phyloP scores from a whole-genome alignment of 2,329 filamentous ascomycete species.

The Cordyceps fumosorosea region DNA sequence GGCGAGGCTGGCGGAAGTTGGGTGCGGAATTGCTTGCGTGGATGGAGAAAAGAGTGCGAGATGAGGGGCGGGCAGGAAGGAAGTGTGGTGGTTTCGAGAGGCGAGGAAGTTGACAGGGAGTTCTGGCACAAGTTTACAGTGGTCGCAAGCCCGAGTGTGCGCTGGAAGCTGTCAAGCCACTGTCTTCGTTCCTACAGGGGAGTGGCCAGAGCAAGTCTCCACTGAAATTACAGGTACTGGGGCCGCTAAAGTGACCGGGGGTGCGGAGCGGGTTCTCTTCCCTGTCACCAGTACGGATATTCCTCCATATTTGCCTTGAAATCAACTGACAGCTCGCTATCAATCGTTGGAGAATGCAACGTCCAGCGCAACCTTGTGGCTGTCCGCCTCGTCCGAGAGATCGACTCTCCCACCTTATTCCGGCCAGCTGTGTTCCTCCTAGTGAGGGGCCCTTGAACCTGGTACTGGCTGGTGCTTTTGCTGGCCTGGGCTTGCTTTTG shows the following conservation, averaged over 20 bases:
- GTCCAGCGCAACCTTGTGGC: conserved; percentile 1
- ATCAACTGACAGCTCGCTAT: not conserved
- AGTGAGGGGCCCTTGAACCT: not conserved
- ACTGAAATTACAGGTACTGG: not conserved
- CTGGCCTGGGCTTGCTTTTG: not conserved
- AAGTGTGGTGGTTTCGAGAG: not conserved
- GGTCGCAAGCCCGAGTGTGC: not conserved
- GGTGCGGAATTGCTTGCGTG: not conserved
- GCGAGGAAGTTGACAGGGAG: not conserved
- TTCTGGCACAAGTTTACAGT: not conserved
- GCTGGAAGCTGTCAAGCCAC: not conserved
- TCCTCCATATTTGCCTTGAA: too few relatives aligned
- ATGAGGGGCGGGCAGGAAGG: not conserved
- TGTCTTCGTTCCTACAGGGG: not conserved
- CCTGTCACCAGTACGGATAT: too few relatives aligned
- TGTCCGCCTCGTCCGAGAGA: not conserved
- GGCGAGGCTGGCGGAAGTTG: not conserved
- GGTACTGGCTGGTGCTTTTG: not conserved
- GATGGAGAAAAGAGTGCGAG: not conserved
- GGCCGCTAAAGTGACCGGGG: conserved; percentile 9
- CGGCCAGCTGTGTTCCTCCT: not conserved
- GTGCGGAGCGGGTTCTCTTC: conserved; percentile 1
- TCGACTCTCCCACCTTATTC: not conserved
- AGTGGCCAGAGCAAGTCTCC: not conserved
- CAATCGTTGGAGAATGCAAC: conserved; percentile 7